Evolutionary conservation across 2,329 filamentous ascomycete genomes (phyloP), one percentile per base, ranked within the genome.

Genomic region (Beauveria scarabaeidicola): DNA sequence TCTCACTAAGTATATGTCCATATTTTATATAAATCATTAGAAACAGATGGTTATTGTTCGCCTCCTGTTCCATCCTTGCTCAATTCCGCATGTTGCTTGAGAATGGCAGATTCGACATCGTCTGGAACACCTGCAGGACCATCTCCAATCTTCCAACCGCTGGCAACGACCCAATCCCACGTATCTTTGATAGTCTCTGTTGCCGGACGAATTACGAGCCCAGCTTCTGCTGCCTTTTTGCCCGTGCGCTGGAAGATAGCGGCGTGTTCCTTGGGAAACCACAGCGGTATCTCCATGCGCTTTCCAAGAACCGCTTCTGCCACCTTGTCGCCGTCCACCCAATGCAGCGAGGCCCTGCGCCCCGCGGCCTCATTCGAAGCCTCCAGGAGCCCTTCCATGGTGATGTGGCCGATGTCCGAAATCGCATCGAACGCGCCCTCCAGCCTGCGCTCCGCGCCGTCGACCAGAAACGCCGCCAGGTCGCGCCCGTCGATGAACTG

Each of bases 401-500:
- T 50, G 5, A 60, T 53, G 25, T 62, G 54, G 2, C n/a, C 23
- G 8, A 17, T 40, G 11, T 43, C 21, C 13, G 60, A 56, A 4
- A 56, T 27, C 2, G 52, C 13, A 21, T 63, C 61, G 19, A 51
- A 62, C 1, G 38, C 17, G 8, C 60, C 62, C 2, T 51, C 29
- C 2, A 61, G 44, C 27, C n/a, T 46, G 57, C 53, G 44, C 50
- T 63, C 62, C 3, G 60, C 60, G 6, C 44, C 62, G 41, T 62
- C 44, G 29, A 63, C 25, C 6, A 60, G 36, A 50, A 63, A 63
- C 11, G 41, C 32, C 25, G 58, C 62, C 11, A 63, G 38, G 32
- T 63, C 62, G n/a, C 62, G 52, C 13, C 53, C 53, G 38, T 63
- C 62, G 21, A 63, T 61, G 52, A 61, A 61, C 32, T 63, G 62